Conservation (phyloP, 257 asterid genomes). For the Jasminum sambac region DNA sequence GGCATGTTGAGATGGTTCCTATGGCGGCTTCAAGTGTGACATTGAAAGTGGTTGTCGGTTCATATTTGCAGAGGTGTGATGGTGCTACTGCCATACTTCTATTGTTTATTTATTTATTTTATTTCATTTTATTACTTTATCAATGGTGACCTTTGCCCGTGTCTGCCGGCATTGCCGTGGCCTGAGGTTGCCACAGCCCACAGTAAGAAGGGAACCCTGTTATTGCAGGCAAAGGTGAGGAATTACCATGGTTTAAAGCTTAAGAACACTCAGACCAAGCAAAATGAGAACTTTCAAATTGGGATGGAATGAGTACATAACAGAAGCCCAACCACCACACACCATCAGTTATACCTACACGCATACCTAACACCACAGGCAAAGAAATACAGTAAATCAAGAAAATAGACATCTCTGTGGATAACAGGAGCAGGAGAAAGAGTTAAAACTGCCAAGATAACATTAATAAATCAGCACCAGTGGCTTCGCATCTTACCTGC, state of each 20-base stretch:
- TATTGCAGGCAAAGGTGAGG: neutral
- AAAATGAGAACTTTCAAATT: neutral
- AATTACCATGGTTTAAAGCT: neutral
- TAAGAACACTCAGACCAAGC: neutral
- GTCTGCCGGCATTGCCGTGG: neutral
- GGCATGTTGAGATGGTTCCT: no score
- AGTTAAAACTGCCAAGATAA: neutral
- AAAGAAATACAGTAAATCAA: neutral
- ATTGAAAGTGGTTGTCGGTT: neutral
- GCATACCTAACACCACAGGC: neutral
- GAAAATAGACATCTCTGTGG: neutral
- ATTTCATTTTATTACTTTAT: neutral
- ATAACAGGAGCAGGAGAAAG: neutral
- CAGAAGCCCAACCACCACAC: neutral
- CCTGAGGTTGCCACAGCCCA: neutral
- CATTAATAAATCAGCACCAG: slow-evolving; percentile 1
- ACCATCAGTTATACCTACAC: neutral
- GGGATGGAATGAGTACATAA: neutral
- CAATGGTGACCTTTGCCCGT: neutral
- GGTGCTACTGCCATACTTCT: neutral
- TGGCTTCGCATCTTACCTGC: slow-evolving; percentile 56
- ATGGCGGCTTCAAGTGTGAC: neutral
- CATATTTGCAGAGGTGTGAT: neutral
- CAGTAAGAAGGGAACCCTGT: neutral
- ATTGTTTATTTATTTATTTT: no score